Evolutionary conservation across 2,329 filamentous ascomycete genomes (phyloP).

Genomic region (Aureobasidium lini): DNA sequence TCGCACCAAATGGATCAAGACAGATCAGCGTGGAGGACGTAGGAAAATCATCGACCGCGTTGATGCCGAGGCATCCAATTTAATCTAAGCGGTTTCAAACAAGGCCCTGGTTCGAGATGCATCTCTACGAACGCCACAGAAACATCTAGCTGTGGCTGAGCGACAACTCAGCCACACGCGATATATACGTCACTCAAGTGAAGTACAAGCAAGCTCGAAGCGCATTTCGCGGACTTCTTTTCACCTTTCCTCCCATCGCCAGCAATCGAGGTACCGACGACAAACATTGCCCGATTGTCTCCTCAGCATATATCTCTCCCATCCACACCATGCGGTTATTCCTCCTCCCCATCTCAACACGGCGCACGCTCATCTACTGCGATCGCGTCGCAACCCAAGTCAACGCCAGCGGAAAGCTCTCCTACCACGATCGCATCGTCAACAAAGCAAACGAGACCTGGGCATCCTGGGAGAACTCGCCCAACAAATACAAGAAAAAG

Average conservation of each 20-base stretch:
- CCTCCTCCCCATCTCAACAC: constrained; percentile 85
- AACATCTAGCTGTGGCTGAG: not conserved
- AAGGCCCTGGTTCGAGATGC: not conserved
- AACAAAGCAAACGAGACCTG: constrained; percentile 68
- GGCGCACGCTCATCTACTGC: constrained; percentile 86
- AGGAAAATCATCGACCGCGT: not conserved
- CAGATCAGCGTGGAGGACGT: not conserved
- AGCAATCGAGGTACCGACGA: not conserved
- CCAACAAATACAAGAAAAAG: constrained; percentile 69
- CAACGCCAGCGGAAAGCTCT: constrained; percentile 41
- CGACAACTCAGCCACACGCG: not conserved
- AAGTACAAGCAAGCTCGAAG: too few species aligned
- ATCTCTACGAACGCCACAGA: not conserved
- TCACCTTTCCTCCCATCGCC: not conserved
- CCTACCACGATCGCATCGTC: constrained; percentile 62
- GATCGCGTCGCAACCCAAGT: constrained; percentile 49
- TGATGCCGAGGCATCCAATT: not conserved
- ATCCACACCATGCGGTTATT: constrained; percentile 69
- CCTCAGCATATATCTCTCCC: too few species aligned
- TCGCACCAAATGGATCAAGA: not conserved
- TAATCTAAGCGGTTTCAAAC: not conserved
- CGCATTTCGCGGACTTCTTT: not conserved
- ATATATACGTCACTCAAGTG: not conserved
- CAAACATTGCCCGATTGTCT: too few species aligned
- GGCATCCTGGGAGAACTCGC: constrained; percentile 76